A percentile compares a stretch with the other conserved stretches of the same genome.
Conservation (phyloP, 495 filamentous ascomycete genomes). For the Pseudomonodictys pantanalensis region DNA sequence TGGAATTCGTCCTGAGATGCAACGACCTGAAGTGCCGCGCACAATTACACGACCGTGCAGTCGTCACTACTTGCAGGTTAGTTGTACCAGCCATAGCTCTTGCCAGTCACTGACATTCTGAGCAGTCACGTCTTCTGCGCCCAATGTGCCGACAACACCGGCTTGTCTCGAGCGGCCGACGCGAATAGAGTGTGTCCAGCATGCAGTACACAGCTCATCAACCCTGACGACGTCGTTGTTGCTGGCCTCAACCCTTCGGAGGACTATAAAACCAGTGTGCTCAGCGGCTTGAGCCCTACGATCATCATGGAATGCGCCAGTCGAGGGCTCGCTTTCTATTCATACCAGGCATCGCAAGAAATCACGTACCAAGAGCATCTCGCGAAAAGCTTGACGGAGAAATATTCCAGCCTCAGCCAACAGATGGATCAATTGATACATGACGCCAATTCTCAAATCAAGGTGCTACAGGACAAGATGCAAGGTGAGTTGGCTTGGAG, state of each 20-base stretch:
- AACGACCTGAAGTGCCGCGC: conserved; percentile 77
- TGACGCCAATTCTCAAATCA: conserved; percentile 78
- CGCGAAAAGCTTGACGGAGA: conserved; percentile 69
- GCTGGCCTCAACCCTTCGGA: conserved; percentile 79
- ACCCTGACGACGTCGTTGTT: conserved; percentile 74
- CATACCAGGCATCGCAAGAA: conserved; percentile 87
- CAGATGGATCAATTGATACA: conserved; percentile 78
- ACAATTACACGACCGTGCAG: conserved; percentile 69
- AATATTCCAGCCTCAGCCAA: conserved; percentile 62
- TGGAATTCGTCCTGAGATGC: conserved; percentile 76
- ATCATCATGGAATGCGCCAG: conserved; percentile 89
- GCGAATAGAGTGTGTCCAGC: conserved; percentile 70
- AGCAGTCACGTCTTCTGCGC: conserved; percentile 83
- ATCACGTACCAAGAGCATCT: conserved; percentile 83
- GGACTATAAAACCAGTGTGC: conserved; percentile 88
- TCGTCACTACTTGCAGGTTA: conserved; percentile 90
- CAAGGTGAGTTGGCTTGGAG: conserved; percentile 39
- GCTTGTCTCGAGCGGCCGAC: conserved; percentile 58
- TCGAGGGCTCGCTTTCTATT: conserved; percentile 81
- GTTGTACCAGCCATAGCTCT: conserved; percentile 4
- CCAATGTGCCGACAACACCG: conserved; percentile 65
- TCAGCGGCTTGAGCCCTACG: conserved; percentile 79
- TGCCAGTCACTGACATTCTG: conserved; percentile 16
- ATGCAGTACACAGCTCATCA: conserved; percentile 66
- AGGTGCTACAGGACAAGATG: conserved; percentile 61